Percentiles rank a stretch among this genome's conserved stretches.
Conservation (phyloP, 164 flowering plant genomes). For the Tetracentron sinense region DNA sequence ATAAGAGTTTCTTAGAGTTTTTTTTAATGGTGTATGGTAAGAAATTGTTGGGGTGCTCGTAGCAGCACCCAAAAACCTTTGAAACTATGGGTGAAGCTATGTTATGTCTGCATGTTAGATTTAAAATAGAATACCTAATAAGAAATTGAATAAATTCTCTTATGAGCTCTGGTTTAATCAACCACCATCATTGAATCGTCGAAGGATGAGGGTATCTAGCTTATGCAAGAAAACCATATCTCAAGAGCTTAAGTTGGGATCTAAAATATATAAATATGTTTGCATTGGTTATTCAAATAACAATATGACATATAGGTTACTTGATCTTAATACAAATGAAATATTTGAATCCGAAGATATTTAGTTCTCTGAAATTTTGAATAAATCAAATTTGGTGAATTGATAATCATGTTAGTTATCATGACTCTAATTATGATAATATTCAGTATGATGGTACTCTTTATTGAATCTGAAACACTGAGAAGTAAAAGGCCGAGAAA, state of each 20-base stretch:
- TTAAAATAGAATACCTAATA: neutral
- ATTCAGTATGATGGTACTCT: neutral
- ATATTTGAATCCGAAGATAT: neutral
- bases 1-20: no score
- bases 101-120: neutral
- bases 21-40: no score
- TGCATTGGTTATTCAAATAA: neutral
- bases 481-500: neutral
- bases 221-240: neutral
- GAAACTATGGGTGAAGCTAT: neutral
- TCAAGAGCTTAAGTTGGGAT: no score
- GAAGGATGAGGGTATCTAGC: neutral
- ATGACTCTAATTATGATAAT: no score
- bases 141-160: no score
- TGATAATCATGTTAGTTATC: no score
- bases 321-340: neutral
- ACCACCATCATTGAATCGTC: neutral
- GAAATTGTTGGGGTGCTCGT: no score
- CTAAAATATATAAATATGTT: neutral
- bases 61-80: no score
- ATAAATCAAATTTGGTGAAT: no score
- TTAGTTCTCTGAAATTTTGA: neutral
- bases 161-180: neutral
- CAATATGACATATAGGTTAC: neutral
- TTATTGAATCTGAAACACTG: neutral